These are phyloP conservation scores for Diversispora epigaea DNA, from an alignment of 192 early-diverging fungal species.

Conservation along the genomic window DNA sequence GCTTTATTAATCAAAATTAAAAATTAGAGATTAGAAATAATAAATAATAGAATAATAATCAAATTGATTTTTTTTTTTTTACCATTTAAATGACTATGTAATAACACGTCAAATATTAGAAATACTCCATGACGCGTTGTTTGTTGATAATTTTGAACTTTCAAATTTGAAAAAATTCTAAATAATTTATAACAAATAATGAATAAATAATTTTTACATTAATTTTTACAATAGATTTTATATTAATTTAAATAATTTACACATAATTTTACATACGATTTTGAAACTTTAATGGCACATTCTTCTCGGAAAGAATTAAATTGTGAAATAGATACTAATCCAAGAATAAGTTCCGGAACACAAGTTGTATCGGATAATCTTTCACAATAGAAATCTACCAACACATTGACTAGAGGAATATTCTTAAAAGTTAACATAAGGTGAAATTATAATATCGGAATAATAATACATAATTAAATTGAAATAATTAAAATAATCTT, in stretches of 20 bases:
- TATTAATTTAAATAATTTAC: too few species aligned
- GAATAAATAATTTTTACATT: slow-evolving; percentile 6
- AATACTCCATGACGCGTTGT: slow-evolving; percentile 73
- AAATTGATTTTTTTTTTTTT: not conserved
- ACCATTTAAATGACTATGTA: slow-evolving; percentile 63
- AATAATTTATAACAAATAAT: slow-evolving; percentile 19
- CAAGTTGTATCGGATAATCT: slow-evolving; percentile 72
- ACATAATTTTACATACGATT: slow-evolving; percentile 41
- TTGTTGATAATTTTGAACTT: slow-evolving; percentile 92
- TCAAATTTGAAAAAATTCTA: slow-evolving; percentile 79
- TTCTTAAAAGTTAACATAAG: not conserved
- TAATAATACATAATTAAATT: not conserved
- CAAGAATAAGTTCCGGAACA: slow-evolving; percentile 64
- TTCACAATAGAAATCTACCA: slow-evolving; percentile 75
- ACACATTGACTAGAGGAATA: slow-evolving; percentile 48
- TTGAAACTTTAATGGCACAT: slow-evolving; percentile 52
- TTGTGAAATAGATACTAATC: slow-evolving; percentile 58
- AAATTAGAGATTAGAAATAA: not conserved
- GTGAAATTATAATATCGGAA: not conserved
- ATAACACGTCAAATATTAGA: slow-evolving; percentile 66
- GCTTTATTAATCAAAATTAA: slow-evolving; percentile 38
- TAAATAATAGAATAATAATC: not conserved
- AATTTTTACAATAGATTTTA: too few species aligned
- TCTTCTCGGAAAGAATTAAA: slow-evolving; percentile 60
- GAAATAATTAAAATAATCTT: slow-evolving; percentile 27